phyloP scores from a whole-genome alignment of 2,329 filamentous ascomycete species.

The Lasiodiplodia citricola region DNA sequence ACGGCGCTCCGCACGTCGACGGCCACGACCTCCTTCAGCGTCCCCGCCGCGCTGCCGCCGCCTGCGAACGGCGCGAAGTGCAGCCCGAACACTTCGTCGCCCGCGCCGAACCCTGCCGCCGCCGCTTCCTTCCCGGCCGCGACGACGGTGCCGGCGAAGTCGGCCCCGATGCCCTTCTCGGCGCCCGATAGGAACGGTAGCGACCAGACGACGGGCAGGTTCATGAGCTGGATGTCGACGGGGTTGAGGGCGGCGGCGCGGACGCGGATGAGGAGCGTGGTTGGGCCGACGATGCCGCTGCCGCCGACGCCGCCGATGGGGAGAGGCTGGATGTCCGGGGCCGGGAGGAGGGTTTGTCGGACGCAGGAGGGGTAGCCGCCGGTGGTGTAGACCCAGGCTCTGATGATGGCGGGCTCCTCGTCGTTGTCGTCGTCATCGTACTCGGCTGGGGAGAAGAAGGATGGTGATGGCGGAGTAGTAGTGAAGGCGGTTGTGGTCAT shows the following conservation, averaged over 20 bases:
- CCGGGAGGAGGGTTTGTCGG: not conserved
- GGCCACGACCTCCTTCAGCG: not conserved
- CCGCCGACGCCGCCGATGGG: no score
- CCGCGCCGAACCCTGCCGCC: not conserved
- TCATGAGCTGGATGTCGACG: slow-evolving; percentile 44
- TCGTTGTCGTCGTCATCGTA: not conserved
- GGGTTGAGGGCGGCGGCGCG: slow-evolving; percentile 55
- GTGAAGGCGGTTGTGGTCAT: not conserved
- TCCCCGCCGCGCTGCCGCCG: not conserved
- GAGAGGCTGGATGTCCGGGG: not conserved
- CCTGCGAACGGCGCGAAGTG: not conserved
- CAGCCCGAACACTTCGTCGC: slow-evolving; percentile 6
- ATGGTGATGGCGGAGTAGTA: not conserved
- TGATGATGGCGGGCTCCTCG: not conserved
- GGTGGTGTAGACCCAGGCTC: slow-evolving; percentile 18
- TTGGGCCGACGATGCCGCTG: not conserved
- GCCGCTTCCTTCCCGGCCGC: not conserved
- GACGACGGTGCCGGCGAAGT: slow-evolving; percentile 19
- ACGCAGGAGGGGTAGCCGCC: slow-evolving; percentile 15
- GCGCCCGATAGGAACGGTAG: not conserved
- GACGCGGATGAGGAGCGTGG: slow-evolving; percentile 47
- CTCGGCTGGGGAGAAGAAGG: not conserved
- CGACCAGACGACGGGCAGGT: slow-evolving; percentile 3
- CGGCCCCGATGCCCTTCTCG: slow-evolving; percentile 2
- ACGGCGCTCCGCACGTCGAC: not conserved